Evolutionary conservation across 331 rosid genomes (phyloP).

Genomic region (Erythrophleum ivorense): DNA sequence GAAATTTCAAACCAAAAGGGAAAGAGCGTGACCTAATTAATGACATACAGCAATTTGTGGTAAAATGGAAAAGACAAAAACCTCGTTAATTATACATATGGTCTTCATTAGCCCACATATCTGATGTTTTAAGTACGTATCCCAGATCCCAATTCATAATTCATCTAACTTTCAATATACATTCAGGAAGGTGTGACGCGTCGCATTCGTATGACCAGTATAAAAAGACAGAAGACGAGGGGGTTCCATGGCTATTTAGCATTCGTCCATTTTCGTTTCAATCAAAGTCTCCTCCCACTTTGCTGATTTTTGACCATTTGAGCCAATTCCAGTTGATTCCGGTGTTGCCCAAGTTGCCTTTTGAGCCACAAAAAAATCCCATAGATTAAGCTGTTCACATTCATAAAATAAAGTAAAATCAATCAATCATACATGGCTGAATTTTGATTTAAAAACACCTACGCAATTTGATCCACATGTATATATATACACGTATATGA

Average conservation of each 20-base stretch:
- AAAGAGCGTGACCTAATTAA: background rate
- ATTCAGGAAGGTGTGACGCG: too few relatives aligned
- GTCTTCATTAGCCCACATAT: background rate
- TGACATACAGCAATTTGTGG: background rate
- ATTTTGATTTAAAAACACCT: conserved; percentile 24
- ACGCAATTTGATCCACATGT: conserved; percentile 40
- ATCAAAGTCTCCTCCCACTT: conserved; percentile 8
- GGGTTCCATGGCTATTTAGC: background rate
- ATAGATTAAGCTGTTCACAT: background rate
- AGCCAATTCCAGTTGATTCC: conserved; percentile 33
- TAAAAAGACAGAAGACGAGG: background rate
- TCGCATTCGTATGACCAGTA: too few relatives aligned
- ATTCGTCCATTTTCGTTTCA: conserved; percentile 38
- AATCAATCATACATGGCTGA: conserved; percentile 27
- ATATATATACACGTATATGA: conserved; percentile 32
- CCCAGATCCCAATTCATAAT: background rate
- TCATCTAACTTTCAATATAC: background rate
- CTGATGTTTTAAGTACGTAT: too few relatives aligned
- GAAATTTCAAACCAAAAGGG: conserved; percentile 11
- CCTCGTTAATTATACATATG: background rate
- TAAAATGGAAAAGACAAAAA: background rate
- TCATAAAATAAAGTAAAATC: conserved; percentile 15
- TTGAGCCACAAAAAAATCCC: conserved; percentile 41
- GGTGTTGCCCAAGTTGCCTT: conserved; percentile 39
- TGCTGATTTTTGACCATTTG: conserved; percentile 7